phyloP scores from a whole-genome alignment of 495 filamentous ascomycete species.

The Aspergillus nanangensis region DNA sequence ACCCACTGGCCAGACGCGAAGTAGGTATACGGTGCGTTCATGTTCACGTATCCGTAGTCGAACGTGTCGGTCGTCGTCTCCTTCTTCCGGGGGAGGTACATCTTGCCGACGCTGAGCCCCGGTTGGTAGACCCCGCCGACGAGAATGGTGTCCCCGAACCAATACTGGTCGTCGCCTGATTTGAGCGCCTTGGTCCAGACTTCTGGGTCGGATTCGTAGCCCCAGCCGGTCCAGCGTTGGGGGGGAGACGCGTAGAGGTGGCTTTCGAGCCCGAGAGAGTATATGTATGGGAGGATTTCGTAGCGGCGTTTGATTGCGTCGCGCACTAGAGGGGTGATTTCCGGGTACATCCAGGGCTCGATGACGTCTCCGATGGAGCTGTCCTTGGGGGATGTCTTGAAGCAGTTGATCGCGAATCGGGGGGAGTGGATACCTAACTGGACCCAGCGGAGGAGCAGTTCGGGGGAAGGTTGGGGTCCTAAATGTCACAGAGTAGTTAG shows the following conservation, averaged over 20 bases:
- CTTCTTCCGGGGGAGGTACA: constrained; percentile 60
- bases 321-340: constrained; percentile 54
- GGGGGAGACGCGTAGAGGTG: constrained; percentile 53
- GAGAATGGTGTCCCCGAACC: constrained; percentile 63
- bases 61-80: constrained; percentile 21
- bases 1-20: constrained; percentile 57
- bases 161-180: constrained; percentile 62
- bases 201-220: constrained; percentile 57
- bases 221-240: constrained; percentile 66
- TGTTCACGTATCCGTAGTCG: constrained; percentile 57
- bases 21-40: constrained; percentile 56
- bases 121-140: constrained; percentile 63
- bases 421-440: constrained; percentile 65
- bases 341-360: constrained; percentile 69
- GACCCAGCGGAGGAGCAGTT: constrained; percentile 66
- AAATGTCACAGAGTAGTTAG: constrained; percentile 1
- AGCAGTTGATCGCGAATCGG: constrained; percentile 71
- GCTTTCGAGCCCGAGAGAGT: constrained; percentile 56
- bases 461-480: constrained; percentile 62
- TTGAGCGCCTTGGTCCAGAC: constrained; percentile 55
- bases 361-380: constrained; percentile 63
- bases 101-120: constrained; percentile 41
- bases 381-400: constrained; percentile 60
- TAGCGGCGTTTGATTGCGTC: constrained; percentile 63
- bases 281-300: constrained; percentile 65